Evolutionary conservation across 176 grass and related monocot species (phyloP).

Genomic region (Carex kokanica): DNA sequence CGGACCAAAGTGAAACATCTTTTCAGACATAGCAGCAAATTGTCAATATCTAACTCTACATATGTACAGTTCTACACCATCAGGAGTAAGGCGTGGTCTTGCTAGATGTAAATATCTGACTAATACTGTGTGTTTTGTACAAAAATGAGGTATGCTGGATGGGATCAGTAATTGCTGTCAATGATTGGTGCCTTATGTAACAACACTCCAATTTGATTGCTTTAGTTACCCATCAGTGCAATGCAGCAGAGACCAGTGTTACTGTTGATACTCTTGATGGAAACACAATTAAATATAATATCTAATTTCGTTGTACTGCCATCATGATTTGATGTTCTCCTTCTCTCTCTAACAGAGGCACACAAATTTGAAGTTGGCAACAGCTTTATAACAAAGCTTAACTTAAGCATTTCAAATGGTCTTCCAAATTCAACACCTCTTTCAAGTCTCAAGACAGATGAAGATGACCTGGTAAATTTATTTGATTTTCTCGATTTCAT

Average conservation of each 20-base stretch:
- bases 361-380: conserved; percentile 27
- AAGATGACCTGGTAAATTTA: conserved; percentile 61
- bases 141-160: not conserved
- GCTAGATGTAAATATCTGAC: not conserved
- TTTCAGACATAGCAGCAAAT: not conserved
- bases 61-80: not conserved
- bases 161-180: not conserved
- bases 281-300: not conserved
- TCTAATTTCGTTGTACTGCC: not conserved
- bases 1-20: not conserved
- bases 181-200: not conserved
- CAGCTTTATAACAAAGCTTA: conserved; percentile 72
- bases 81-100: not conserved
- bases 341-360: conserved; percentile 25
- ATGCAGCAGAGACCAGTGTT: not conserved
- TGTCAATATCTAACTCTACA: not conserved
- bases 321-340: not conserved
- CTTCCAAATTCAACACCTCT: conserved; percentile 61
- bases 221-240: not conserved
- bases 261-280: not conserved
- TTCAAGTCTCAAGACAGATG: conserved; percentile 43
- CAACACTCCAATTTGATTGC: not conserved
- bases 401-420: conserved; percentile 60
- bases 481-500: not conserved
- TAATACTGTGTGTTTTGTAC: not conserved